Evolutionary conservation across 2,329 filamentous ascomycete genomes (phyloP).

Genomic region (Xylaria arbuscula): DNA sequence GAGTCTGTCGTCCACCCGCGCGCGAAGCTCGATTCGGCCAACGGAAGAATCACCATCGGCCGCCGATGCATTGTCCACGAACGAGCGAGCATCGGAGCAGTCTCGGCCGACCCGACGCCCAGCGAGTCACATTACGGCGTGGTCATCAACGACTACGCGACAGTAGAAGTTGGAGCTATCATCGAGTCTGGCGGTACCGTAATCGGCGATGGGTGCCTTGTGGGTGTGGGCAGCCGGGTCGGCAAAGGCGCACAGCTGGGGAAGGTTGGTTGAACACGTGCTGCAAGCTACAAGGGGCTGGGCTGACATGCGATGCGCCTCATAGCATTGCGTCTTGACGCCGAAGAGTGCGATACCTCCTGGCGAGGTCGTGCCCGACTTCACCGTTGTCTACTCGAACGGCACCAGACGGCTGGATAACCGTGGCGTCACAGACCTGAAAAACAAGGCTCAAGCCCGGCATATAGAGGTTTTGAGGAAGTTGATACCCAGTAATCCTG

Average conservation of each 20-base stretch:
- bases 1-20: constrained; percentile 89
- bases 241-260: constrained; percentile 71
- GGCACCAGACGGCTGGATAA: constrained; percentile 68
- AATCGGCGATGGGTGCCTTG: constrained; percentile 68
- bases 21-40: constrained; percentile 78
- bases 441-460: constrained; percentile 71
- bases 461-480: constrained; percentile 75
- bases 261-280: constrained; percentile 58
- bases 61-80: constrained; percentile 86
- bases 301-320: constrained; percentile 22
- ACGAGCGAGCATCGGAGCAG: constrained; percentile 65
- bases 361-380: constrained; percentile 70
- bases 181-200: constrained; percentile 72
- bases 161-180: constrained; percentile 68
- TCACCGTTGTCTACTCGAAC: constrained; percentile 75
- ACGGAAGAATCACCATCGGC: constrained; percentile 83
- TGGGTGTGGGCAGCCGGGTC: constrained; percentile 70
- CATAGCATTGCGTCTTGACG: constrained; percentile 76
- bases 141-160: constrained; percentile 68
- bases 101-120: constrained; percentile 47
- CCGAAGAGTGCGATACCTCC: constrained; percentile 69
- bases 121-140: constrained; percentile 60
- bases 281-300: not conserved
- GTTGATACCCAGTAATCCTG: constrained; percentile 73
- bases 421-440: constrained; percentile 70